These are phyloP conservation scores for Kickxella alabastrina DNA, from an alignment of 192 early-diverging fungal species.

Conservation along the genomic window DNA sequence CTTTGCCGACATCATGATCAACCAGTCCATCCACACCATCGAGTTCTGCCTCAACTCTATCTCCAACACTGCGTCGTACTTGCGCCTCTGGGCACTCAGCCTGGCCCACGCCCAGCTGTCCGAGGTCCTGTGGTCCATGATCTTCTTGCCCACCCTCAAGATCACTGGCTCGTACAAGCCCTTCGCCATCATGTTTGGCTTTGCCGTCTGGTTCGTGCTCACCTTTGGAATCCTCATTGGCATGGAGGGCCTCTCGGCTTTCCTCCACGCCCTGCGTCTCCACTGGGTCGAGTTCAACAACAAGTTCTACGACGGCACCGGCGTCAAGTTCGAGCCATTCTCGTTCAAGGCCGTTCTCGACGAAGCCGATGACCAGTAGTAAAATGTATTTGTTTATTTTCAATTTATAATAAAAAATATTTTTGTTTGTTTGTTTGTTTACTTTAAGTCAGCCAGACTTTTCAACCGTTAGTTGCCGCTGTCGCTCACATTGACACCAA, in stretches of 20 bases:
- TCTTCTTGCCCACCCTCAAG: constrained; percentile 48
- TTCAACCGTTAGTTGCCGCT: too few relatives aligned
- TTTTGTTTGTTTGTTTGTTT: too few relatives aligned
- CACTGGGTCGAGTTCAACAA: constrained; percentile 98
- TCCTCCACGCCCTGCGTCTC: constrained; percentile 86
- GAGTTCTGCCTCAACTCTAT: constrained; percentile 95
- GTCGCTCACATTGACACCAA: too few relatives aligned
- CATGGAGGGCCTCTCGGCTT: constrained; percentile 88
- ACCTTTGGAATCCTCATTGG: constrained; percentile 75
- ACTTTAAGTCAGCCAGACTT: too few relatives aligned
- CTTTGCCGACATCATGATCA: constrained; percentile 94
- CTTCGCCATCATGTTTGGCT: constrained; percentile 72
- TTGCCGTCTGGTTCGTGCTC: constrained; percentile 83
- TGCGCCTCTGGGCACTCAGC: constrained; percentile 97
- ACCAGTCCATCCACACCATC: constrained; percentile 97
- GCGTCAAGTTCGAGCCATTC: constrained; percentile 89
- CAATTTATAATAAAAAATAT: too few relatives aligned
- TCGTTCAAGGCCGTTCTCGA: constrained; percentile 60
- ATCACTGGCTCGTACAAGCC: constrained; percentile 56
- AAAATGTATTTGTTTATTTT: too few relatives aligned
- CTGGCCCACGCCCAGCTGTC: constrained; percentile 98
- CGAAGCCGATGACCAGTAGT: constrained; percentile 31
- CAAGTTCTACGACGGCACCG: constrained; percentile 95
- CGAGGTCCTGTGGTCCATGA: constrained; percentile 95
- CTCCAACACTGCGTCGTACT: constrained; percentile 98